A percentile compares a stretch with the other conserved stretches of the same genome.
Conservation (phyloP, 2,329 filamentous ascomycete genomes). For the Dothidotthia symphoricarpi region DNA sequence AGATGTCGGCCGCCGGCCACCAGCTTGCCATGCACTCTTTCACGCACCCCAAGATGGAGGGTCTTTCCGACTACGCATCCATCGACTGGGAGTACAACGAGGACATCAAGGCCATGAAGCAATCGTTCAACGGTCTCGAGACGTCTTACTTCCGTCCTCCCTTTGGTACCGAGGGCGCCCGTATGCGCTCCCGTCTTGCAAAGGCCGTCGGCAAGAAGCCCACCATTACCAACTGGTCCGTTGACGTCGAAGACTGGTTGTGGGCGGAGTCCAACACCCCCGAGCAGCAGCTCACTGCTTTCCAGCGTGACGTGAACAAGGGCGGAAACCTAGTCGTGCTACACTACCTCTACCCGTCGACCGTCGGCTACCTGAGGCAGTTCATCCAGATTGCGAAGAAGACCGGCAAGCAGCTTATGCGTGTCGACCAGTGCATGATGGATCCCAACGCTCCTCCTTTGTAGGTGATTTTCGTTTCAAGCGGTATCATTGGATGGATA, state of each 20-base stretch:
- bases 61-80: slow-evolving; percentile 51
- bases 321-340: slow-evolving; percentile 66
- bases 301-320: slow-evolving; percentile 60
- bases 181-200: slow-evolving; percentile 63
- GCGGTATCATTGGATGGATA: not conserved
- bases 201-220: slow-evolving; percentile 47
- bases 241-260: slow-evolving; percentile 70
- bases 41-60: slow-evolving; percentile 67
- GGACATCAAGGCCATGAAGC: slow-evolving; percentile 52
- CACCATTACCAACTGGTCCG: slow-evolving; percentile 65
- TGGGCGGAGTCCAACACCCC: slow-evolving; percentile 63
- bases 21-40: slow-evolving; percentile 68
- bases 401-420: slow-evolving; percentile 64
- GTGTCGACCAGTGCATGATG: slow-evolving; percentile 65
- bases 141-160: slow-evolving; percentile 65
- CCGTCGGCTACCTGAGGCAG: slow-evolving; percentile 62
- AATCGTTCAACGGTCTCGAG: slow-evolving; percentile 37
- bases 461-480: slow-evolving; percentile 1
- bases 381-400: slow-evolving; percentile 65
- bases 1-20: slow-evolving; percentile 62
- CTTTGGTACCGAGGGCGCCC: slow-evolving; percentile 66
- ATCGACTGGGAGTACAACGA: slow-evolving; percentile 64
- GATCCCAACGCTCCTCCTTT: slow-evolving; percentile 56
- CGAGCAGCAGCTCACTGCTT: slow-evolving; percentile 65
- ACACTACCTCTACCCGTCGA: slow-evolving; percentile 66